Base-by-base conservation (phyloP, 371 early-diverging fungal genomes). In the Coemansia sp. region DNA sequence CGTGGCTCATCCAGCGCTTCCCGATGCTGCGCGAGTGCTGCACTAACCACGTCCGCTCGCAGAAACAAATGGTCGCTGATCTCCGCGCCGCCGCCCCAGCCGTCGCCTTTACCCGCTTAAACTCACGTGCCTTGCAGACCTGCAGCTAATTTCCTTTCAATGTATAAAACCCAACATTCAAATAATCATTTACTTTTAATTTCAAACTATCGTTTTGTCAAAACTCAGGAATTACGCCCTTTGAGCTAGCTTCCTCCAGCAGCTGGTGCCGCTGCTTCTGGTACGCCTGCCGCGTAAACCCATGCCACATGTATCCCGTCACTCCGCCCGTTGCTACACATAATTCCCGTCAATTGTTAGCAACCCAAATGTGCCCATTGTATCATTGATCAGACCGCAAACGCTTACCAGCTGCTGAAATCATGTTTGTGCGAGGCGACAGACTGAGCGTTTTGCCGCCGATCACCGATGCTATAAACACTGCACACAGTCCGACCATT, bases 241-340 rank as follows among this genome's bases (percentile, higher is more conserved):
- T 64, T 47, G 64, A 40, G 58, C 64, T 66, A 39, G 64, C 27
- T 22, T 71, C 70, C 5, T 59, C 40, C 40, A 75, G 40, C 64
- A 71, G 57, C 61, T 64, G 71, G 22, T 31, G 67, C 16, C 76
- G 76, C 55, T 70, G 66, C 53, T 63, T 71, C 59, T 75, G 64
- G 62, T 71, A 75, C 22, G 76, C 76, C 51, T 75, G 76, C 21
- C 76, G 63, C 8, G 76, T 75, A 50, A 71, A 71, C 11, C 76
- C 76, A 29, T 67, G 64, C 76, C 76, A 75, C 76, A 75, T 75
- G 64, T 75, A 75, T 6, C 76, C 76, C 10, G 76, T 71, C 61
- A 71, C 67, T 0, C 63, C 67, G 48, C 76, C 76, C 6, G 75
- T 75, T 3, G 53, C 75, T 74, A 74, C 62, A 71, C 8, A 1